These are phyloP conservation scores for Fusarium aywerte DNA, from an alignment of 2,329 filamentous ascomycete genomes.

Conservation along the genomic window DNA sequence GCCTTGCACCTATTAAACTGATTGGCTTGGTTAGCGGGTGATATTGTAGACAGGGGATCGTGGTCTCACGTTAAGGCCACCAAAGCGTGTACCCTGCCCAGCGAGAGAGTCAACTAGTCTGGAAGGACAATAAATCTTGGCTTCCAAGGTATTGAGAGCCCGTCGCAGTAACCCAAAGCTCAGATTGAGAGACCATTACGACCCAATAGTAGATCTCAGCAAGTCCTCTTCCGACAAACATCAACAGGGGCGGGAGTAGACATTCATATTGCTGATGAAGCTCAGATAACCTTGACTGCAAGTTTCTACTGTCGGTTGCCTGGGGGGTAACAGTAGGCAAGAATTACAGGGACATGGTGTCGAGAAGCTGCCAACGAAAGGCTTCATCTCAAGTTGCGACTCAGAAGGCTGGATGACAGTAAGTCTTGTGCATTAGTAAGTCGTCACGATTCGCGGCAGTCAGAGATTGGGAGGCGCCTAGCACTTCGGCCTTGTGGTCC, in stretches of 20 bases:
- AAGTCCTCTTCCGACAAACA: not conserved
- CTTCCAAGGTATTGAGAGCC: conserved; percentile 38
- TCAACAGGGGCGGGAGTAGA: not conserved
- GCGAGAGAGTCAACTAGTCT: not conserved
- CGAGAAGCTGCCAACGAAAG: conserved; percentile 15
- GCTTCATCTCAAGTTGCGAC: conserved; percentile 18
- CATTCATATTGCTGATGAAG: not conserved
- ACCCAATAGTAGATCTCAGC: conserved; percentile 22
- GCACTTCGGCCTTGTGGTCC: conserved; percentile 5
- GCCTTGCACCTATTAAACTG: not conserved
- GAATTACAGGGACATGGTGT: conserved; percentile 14
- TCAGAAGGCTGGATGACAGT: conserved; percentile 1
- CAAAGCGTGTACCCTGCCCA: not conserved
- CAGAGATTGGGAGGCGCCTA: conserved; percentile 34
- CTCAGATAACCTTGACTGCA: not conserved
- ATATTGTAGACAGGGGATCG: not conserved
- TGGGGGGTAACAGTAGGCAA: not conserved
- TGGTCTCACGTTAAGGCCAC: not conserved
- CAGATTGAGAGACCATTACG: conserved; percentile 16
- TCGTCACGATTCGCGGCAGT: conserved; percentile 40
- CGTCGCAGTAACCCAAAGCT: not conserved
- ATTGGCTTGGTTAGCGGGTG: not conserved
- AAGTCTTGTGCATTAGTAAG: conserved; percentile 14
- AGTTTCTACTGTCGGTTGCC: not conserved
- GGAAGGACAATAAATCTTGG: not conserved